Base-by-base conservation (phyloP, 179 eudicot genomes). In the Patellifolia procumbens region DNA sequence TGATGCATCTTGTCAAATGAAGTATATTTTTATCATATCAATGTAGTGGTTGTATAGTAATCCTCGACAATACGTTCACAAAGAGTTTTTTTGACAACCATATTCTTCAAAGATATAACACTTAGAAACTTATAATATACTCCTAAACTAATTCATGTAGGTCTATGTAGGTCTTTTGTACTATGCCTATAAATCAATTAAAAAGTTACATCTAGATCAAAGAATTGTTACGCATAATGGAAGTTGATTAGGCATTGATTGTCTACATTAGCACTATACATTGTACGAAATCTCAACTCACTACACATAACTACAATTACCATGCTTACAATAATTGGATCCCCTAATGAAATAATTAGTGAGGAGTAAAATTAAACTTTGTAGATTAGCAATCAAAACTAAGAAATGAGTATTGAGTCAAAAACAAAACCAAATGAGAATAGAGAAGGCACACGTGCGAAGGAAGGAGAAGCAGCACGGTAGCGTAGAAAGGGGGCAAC, bases 401-500 rank as follows among this genome's bases (percentile, higher is more conserved):
- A n/a, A 20, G 42, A 62, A 68, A 26, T 15, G n/a, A 51, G 56
- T 13, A 20, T 20, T 7, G 29, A 65, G 55, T 26, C 35, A 46
- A 67, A 64, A 68, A 55, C 32, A 45, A 65, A n/a, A 5, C 9
- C 16, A 49, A 28, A 69, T 45, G 35, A 20, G 31, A 35, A n/a
- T 52, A 45, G 65, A 83, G 89, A 85, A 81, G 89, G 80, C 68
- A 65, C 84, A 83, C 86, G 87, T 85, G 92, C 80, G 78, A 58
- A 51, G 42, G 31, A 26, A 28, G n/a, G 75, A n/a, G 26, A 29
- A 56, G n/a, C 34, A 53, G 79, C 84, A 84, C 85, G 89, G 76
- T 62, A 22, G 15, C 24, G 16, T 24, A 16, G 39, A 69, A 53
- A 9, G 66, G 83, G 68, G 26, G 78, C 82, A 73, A 72, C 15